A percentile compares a stretch with the other conserved stretches of the same genome.
These are phyloP conservation scores for Sequoia sempervirens DNA, from an alignment of 75 land plant species.

Conservation along the genomic window DNA sequence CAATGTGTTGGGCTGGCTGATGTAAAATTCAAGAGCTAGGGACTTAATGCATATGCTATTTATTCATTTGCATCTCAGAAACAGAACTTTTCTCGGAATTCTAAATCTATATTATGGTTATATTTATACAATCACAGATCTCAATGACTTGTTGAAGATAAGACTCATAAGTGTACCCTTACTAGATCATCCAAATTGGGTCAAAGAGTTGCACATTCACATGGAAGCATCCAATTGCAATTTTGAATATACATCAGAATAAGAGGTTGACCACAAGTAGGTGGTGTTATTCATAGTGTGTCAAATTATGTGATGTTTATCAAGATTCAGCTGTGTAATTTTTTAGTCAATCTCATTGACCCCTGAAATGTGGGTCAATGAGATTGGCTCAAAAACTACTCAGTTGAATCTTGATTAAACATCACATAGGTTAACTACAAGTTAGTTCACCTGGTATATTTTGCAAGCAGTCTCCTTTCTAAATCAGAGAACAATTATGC, in stretches of 20 bases:
- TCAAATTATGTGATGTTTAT: no score
- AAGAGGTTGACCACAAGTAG: not conserved
- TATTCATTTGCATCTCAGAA: not conserved
- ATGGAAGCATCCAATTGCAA: not conserved
- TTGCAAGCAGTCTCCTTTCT: not conserved
- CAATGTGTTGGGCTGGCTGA: not conserved
- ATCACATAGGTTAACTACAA: not conserved
- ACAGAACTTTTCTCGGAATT: not conserved
- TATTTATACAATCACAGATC: not conserved
- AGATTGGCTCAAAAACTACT: no score
- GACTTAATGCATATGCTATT: not conserved
- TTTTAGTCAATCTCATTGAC: no score
- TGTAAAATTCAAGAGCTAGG: not conserved
- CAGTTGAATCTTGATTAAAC: no score
- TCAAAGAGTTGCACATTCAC: not conserved
- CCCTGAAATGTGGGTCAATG: no score
- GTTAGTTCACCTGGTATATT: not conserved
- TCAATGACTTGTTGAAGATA: not conserved
- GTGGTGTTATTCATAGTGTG: no score
- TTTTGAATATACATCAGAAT: not conserved
- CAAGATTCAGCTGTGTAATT: no score
- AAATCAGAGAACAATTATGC: not conserved
- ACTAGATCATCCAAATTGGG: not conserved
- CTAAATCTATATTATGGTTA: not conserved
- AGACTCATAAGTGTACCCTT: not conserved